Evolutionary conservation across 495 filamentous ascomycete species (phyloP), one percentile per base, ranked within the genome.

Genomic region (Lasiosphaeria ovina): DNA sequence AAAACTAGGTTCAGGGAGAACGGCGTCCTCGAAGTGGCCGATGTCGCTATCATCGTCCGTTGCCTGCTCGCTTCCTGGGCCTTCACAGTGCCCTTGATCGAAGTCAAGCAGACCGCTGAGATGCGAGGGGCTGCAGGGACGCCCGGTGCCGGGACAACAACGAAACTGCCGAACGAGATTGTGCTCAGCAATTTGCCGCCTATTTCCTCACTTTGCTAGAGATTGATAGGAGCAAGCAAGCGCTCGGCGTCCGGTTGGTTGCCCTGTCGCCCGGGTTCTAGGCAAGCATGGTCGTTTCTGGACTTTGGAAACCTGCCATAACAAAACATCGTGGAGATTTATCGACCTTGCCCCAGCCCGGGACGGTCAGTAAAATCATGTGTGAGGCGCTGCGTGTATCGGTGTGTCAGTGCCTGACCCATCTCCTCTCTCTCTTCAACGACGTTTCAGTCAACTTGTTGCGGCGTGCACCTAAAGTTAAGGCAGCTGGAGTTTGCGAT

Each of bases 11-110:
- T 42, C 38, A 42, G 38, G 38, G 38, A 42, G 38, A 42, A 14
- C 38, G 38, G 38, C 38, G 38, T 3, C 38, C 38, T 42, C 38
- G 38, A 42, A 42, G 38, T 42, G 14, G 0, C 14, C 38, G 38
- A 42, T 42, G 38, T 42, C 38, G 38, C 38, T 42, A 42, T 42
- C 38, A 42, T 42, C 38, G 38, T 42, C 38, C 38, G 38, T 42
- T 42, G 38, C 38, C 38, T 42, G 38, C 38, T 42, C 38, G 7
- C 38, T 42, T 42, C 38, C 38, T 42, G 38, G 38, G 38, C 38
- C 8, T 42, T 42, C 38, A 42, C 38, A 14, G 38, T 42, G 38
- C 38, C 38, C 14, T 42, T 42, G 38, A 42, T 42, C 38, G 38
- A 42, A 42, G 38, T 42, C 38, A 42, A 42, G 38, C 38, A 42